Conservation (phyloP, 768 basidiomycete species). For the Naganishia vaughanmartiniae region DNA sequence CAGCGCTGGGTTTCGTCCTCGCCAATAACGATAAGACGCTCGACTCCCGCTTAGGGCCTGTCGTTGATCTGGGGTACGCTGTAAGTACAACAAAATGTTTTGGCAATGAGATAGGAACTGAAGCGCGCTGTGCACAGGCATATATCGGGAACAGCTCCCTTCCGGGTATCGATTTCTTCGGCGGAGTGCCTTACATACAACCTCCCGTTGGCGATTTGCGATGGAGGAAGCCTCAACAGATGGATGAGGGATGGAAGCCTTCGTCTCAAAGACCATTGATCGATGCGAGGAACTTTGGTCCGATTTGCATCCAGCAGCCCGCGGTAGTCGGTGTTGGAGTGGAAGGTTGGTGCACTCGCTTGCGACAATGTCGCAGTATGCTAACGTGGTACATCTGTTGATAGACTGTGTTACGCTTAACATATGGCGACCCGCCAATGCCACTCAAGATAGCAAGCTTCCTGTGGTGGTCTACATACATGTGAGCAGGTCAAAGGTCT, state of each 20-base stretch:
- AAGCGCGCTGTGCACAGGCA: slow-evolving; percentile 16
- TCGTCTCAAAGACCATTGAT: slow-evolving; percentile 41
- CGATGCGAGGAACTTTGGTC: slow-evolving; percentile 57
- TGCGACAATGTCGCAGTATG: not conserved
- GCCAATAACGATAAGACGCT: slow-evolving; percentile 12
- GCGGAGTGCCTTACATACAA: slow-evolving; percentile 61
- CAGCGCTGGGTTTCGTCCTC: not conserved
- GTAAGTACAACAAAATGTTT: slow-evolving; percentile 18
- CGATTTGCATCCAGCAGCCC: slow-evolving; percentile 57
- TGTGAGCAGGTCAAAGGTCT: slow-evolving; percentile 3
- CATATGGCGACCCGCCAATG: slow-evolving; percentile 56
- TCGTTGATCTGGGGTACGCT: slow-evolving; percentile 35
- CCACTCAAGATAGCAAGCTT: slow-evolving; percentile 50
- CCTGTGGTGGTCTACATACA: slow-evolving; percentile 57
- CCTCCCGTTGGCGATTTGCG: slow-evolving; percentile 59
- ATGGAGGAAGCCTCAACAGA: slow-evolving; percentile 53
- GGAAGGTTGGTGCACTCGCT: slow-evolving; percentile 52
- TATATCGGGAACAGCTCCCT: slow-evolving; percentile 32
- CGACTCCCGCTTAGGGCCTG: slow-evolving; percentile 16
- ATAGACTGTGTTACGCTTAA: slow-evolving; percentile 56
- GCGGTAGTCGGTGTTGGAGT: slow-evolving; percentile 57
- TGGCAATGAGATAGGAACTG: not conserved
- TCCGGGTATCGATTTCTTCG: slow-evolving; percentile 54
- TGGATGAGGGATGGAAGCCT: slow-evolving; percentile 44
- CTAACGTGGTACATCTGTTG: not conserved